Conservation (phyloP, 2,329 filamentous ascomycete genomes). For the Aspergillus chevalieri region DNA sequence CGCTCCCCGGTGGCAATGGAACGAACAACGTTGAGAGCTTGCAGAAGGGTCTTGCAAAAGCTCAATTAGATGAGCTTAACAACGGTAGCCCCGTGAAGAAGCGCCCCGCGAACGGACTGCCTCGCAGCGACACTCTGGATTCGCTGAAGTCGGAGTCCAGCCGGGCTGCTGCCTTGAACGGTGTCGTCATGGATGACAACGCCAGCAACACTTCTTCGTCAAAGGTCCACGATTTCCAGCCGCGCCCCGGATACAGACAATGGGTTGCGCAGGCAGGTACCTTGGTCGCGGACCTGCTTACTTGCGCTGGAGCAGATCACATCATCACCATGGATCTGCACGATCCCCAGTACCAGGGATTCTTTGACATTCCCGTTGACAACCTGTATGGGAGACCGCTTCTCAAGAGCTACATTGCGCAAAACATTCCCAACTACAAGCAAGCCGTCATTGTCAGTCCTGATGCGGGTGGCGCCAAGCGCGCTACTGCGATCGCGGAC, state of each 20-base stretch:
- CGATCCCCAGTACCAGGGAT: conserved; percentile 95
- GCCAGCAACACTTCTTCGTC: conserved; percentile 51
- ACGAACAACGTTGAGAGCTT: conserved; percentile 63
- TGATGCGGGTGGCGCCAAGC: conserved; percentile 92
- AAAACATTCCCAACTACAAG: conserved; percentile 76
- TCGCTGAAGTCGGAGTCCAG: conserved; percentile 29
- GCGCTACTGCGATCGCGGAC: conserved; percentile 91
- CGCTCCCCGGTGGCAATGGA: conserved; percentile 62
- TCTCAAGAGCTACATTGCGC: conserved; percentile 62
- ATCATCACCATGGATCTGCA: conserved; percentile 97
- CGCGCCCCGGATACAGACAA: conserved; percentile 91
- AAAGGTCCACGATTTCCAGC: conserved; percentile 60
- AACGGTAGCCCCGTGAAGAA: conserved; percentile 39
- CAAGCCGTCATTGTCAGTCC: conserved; percentile 90
- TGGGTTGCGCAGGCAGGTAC: conserved; percentile 98
- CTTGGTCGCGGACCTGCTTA: conserved; percentile 86
- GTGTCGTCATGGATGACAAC: conserved; percentile 57
- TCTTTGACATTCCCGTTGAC: conserved; percentile 97
- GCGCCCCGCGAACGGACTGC: conserved; percentile 36
- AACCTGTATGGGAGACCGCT: conserved; percentile 71
- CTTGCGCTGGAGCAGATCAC: conserved; percentile 92
- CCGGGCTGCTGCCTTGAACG: conserved; percentile 15
- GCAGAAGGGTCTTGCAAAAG: conserved; percentile 66
- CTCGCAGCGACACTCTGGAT: conserved; percentile 34
- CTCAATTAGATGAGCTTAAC: conserved; percentile 51